Evolutionary conservation across 257 asterid genomes (phyloP), one percentile per base, ranked within the genome.

Genomic region (Nicotiana tabacum): DNA sequence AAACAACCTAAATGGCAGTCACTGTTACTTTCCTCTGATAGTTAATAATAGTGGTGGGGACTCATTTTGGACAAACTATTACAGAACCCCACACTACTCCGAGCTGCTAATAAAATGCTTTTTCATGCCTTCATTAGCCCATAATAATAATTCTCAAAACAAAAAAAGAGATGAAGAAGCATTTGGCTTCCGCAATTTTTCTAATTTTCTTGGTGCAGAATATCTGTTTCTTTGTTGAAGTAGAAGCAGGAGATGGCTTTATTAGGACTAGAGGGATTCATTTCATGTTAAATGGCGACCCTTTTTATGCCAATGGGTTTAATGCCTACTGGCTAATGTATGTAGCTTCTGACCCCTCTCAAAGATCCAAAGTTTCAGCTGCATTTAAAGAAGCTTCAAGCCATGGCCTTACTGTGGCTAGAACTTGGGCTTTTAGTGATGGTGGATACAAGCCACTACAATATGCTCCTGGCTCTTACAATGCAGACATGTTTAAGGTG

Each of bases 381-480:
- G 96, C 95, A 30, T 92, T 95, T 83, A 87, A 90, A 27, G 92
- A 93, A 81, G 99, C 99, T 66, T 78, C 97, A 11, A 82, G 86
- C 55, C 93, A 87, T 82, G 98, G 97, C 86, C 98, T 95, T 78
- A 90, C 93, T 16, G 87, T 95, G 80, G 95, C 97, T 9, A 89
- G 99, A 85, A 95, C 99, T 58, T 95, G 99, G 99, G 99, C 98
- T 57, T 95, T 95, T 84, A 93, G 90, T 81, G 99, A 95, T 82
- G 99, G 95, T 27, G 99, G 98, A 30, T 91, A 93, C 78, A 87
- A 87, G 16, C 86, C 99, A 61, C 78, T 95, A 56, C 99, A 95
- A 84, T 80, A 70, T 33, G 83, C 90, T 27, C 99, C 98, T 82
- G 98, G 98, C 80, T 87, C 89, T 66, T 95, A 95, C 87, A 90